Percentiles rank a stretch among this genome's conserved stretches.
Evolutionary conservation across 805 yeast species (phyloP).

Genomic region (Brettanomyces custersianus): DNA sequence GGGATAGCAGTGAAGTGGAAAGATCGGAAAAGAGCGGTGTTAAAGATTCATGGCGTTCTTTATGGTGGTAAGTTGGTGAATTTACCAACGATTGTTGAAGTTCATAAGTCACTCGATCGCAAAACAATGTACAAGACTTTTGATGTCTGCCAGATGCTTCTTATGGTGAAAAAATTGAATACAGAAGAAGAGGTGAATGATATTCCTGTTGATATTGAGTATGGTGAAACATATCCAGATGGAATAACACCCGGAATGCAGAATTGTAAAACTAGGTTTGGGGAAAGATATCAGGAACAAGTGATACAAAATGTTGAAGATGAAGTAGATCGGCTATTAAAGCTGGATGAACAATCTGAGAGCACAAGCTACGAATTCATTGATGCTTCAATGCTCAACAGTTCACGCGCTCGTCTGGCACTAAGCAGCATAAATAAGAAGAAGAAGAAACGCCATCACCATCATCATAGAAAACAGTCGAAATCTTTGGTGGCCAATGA

Average conservation of each 20-base stretch:
- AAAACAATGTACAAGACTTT: constrained; percentile 82
- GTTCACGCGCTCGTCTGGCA: constrained; percentile 25
- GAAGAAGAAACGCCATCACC: not conserved
- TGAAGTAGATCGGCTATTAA: constrained; percentile 66
- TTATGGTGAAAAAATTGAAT: constrained; percentile 52
- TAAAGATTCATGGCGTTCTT: constrained; percentile 56
- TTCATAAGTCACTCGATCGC: constrained; percentile 80
- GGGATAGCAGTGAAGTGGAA: constrained; percentile 75
- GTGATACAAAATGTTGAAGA: constrained; percentile 72
- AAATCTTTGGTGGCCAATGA: constrained; percentile 1
- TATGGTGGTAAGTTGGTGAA: constrained; percentile 85
- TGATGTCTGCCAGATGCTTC: constrained; percentile 77
- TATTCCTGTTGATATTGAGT: constrained; percentile 32
- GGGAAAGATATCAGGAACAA: constrained; percentile 58
- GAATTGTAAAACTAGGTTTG: constrained; percentile 63
- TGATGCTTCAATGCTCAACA: constrained; percentile 26
- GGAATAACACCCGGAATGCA: constrained; percentile 80
- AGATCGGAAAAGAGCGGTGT: constrained; percentile 70
- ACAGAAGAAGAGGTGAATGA: constrained; percentile 37
- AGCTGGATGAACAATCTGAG: constrained; percentile 77
- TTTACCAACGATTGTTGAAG: constrained; percentile 80
- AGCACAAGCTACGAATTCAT: constrained; percentile 69
- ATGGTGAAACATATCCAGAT: constrained; percentile 44
- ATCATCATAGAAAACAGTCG: not conserved
- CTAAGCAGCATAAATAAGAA: constrained; percentile 5